Conservation (phyloP, 352 stramenopile species). For the Hyaloperonospora brassicae region DNA sequence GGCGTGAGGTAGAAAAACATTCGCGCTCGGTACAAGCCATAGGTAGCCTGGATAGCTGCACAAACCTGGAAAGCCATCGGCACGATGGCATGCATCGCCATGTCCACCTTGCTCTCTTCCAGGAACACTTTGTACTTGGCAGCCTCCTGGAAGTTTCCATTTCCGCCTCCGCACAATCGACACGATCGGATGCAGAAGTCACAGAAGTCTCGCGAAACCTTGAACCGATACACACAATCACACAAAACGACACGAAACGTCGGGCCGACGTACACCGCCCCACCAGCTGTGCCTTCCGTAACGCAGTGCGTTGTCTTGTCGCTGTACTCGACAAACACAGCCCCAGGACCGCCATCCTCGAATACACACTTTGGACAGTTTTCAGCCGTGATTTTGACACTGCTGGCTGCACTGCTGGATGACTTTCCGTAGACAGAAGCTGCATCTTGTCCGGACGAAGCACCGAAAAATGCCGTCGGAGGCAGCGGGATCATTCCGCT, state of each 20-base stretch:
- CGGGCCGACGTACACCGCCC: constrained; percentile 56
- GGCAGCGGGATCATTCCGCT: constrained; percentile 59
- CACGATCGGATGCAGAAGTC: constrained; percentile 71
- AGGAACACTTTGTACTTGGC: constrained; percentile 71
- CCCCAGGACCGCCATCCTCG: constrained; percentile 66
- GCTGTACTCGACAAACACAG: constrained; percentile 62
- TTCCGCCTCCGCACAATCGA: constrained; percentile 63
- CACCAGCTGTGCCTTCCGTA: constrained; percentile 29
- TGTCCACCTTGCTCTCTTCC: constrained; percentile 43
- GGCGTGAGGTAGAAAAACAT: constrained; percentile 47
- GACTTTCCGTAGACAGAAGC: constrained; percentile 27
- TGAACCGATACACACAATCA: constrained; percentile 74
- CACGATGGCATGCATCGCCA: constrained; percentile 51
- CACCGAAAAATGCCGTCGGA: constrained; percentile 67
- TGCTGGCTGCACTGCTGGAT: not conserved
- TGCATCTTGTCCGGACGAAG: constrained; percentile 38
- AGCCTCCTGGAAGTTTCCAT: constrained; percentile 65
- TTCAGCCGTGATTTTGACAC: constrained; percentile 53
- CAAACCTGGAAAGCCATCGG: constrained; percentile 43
- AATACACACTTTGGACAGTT: constrained; percentile 77
- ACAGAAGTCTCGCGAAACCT: constrained; percentile 56
- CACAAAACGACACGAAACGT: constrained; percentile 80
- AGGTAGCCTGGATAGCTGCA: constrained; percentile 33
- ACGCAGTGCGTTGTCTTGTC: constrained; percentile 41
- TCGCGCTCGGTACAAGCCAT: constrained; percentile 42